Evolutionary conservation across 2,329 filamentous ascomycete genomes (phyloP), one percentile per base, ranked within the genome.

Genomic region (Neofusicoccum kwambonambiense): DNA sequence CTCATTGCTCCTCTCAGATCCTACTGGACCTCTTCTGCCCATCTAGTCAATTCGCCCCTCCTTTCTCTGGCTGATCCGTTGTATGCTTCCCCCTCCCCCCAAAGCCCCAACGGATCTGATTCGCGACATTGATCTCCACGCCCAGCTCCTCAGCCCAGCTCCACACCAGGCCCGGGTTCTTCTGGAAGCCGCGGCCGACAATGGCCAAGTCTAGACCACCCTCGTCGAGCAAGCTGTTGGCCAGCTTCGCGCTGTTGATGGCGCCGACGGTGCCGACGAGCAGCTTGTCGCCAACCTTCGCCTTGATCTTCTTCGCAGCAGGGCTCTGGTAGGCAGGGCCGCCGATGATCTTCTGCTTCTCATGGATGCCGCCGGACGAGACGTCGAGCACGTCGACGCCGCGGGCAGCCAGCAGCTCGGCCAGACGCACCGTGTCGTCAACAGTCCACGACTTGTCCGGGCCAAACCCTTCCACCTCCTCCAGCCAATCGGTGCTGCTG

Each of bases 331-430:
- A 94, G 0, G 82, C 89, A 1, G 88, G 87, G 50, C 86, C 84
- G 12, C 83, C 71, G 19, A 82, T 79, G 68, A 92, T 86, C 73
- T 87, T 81, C 73, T 90, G 88, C 50, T 77, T 75, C 41, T 81
- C 76, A 73, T 87, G 85, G 74, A 91, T 90, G 44, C 91, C 93
- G 39, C 88, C 92, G 0, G 88, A 89, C 70, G 89, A 92, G 65
- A 96, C 87, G 75, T 97, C 93, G 35, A 97, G 83, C 15, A 96
- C 80, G 74, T 97, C 93, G 49, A 97, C 84, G 35, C 93, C 93
- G 12, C 84, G 81, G 0, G 84, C 85, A 0, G 91, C 90, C 0
- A 97, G 84, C 9, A 89, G 80, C 73, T 81, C 74, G 0, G 90
- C 89, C 1, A 95, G 83, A 56, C 81, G 80, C 35, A 87, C 81